A percentile compares a stretch with the other conserved stretches of the same genome.
phyloP scores from a whole-genome alignment of 352 stramenopile genomes.

The Elongisporangium undulatum region DNA sequence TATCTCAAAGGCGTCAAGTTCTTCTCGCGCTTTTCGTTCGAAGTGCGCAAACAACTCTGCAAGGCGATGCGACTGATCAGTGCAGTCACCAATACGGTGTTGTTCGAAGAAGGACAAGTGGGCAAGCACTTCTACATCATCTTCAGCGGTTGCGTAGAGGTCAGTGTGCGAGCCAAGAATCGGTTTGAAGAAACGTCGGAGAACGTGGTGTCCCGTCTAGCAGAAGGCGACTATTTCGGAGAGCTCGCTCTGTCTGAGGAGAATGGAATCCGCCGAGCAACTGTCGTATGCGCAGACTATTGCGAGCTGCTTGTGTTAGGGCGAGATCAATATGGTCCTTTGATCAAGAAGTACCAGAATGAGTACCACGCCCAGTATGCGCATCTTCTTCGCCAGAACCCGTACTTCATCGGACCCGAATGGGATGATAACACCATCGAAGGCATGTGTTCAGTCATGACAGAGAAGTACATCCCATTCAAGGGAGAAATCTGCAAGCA shows the following conservation, averaged over 20 bases:
- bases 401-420: slow-evolving; percentile 70
- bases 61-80: slow-evolving; percentile 78
- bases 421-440: slow-evolving; percentile 83
- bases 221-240: slow-evolving; percentile 76
- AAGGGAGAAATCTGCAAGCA: slow-evolving; percentile 76
- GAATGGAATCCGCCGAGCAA: slow-evolving; percentile 64
- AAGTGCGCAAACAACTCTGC: slow-evolving; percentile 82
- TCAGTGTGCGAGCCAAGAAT: slow-evolving; percentile 67
- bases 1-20: slow-evolving; percentile 88
- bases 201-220: slow-evolving; percentile 59
- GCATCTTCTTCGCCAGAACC: slow-evolving; percentile 69
- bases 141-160: slow-evolving; percentile 64
- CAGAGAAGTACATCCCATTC: slow-evolving; percentile 75
- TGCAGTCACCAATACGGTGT: slow-evolving; percentile 69
- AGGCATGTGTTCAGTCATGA: slow-evolving; percentile 83
- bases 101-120: slow-evolving; percentile 78
- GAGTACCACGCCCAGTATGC: slow-evolving; percentile 80
- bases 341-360: slow-evolving; percentile 84
- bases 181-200: slow-evolving; percentile 64
- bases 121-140: slow-evolving; percentile 85
- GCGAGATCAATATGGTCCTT: slow-evolving; percentile 74
- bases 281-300: slow-evolving; percentile 63
- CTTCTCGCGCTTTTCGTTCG: slow-evolving; percentile 81
- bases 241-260: slow-evolving; percentile 68
- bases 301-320: slow-evolving; percentile 72